Conservation (phyloP, 2,329 filamentous ascomycete species). For the Davidsoniella virescens region DNA sequence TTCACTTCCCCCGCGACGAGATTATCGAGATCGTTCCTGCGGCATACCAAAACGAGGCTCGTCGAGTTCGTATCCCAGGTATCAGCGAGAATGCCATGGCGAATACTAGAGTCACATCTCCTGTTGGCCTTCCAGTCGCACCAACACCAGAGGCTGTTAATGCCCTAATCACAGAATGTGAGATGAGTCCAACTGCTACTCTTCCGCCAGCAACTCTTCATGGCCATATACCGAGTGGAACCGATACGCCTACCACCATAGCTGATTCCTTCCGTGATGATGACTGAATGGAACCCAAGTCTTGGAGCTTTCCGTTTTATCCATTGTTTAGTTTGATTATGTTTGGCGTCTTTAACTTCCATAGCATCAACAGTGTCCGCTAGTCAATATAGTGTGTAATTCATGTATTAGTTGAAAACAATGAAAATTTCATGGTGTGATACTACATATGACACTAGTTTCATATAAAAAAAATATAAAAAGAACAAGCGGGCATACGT, state of each 20-base stretch:
- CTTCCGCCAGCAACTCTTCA: not conserved
- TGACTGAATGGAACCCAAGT: constrained; percentile 1
- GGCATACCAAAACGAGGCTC: constrained; percentile 91
- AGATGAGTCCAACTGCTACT: not conserved
- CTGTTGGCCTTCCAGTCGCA: constrained; percentile 1
- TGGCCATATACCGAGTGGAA: constrained; percentile 1
- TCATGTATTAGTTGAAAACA: no score
- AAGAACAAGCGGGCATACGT: no score
- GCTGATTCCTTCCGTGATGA: constrained; percentile 13
- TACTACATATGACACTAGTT: no score
- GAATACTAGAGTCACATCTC: constrained; percentile 20
- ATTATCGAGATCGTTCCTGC: constrained; percentile 98
- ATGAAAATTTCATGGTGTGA: no score
- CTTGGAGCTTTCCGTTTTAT: no score
- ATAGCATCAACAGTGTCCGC: no score
- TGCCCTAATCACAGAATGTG: not conserved
- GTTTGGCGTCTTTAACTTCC: no score
- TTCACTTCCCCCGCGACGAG: constrained; percentile 88
- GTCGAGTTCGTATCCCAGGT: constrained; percentile 69
- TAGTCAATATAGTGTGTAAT: no score
- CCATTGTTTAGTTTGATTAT: not conserved
- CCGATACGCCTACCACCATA: constrained; percentile 5
- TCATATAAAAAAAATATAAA: no score
- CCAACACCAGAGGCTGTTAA: not conserved
- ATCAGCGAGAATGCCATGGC: constrained; percentile 52